phyloP scores from a whole-genome alignment of 129 eudicot genomes.

The Flaveria ramosissima region DNA sequence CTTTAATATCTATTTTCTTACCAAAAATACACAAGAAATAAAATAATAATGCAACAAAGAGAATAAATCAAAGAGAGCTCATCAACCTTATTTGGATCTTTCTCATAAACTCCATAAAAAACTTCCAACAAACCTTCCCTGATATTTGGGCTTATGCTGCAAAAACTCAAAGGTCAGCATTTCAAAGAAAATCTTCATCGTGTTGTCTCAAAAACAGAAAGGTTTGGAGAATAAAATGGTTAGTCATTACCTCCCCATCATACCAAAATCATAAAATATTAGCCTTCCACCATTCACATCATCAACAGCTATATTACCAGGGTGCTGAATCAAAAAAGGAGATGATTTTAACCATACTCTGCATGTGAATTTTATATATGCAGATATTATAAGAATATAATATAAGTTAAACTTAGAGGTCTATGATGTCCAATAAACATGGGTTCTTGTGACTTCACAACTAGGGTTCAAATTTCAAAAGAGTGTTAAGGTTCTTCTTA shows the following conservation, averaged over 20 bases:
- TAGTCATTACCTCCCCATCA: constrained; percentile 92
- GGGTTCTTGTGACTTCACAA: constrained; percentile 3
- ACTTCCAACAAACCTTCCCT: constrained; percentile 91
- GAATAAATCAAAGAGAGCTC: neutral
- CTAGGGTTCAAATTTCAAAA: constrained; percentile 1
- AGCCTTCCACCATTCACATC: constrained; percentile 98
- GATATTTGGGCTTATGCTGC: constrained; percentile 93
- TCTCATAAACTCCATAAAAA: constrained; percentile 97
- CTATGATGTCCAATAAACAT: neutral
- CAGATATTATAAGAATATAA: constrained; percentile 11
- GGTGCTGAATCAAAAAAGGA: constrained; percentile 63
- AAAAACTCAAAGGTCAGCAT: constrained; percentile 32
- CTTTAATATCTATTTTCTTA: neutral
- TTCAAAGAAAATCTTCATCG: constrained; percentile 3
- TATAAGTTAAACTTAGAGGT: constrained; percentile 16
- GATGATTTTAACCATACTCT: constrained; percentile 21
- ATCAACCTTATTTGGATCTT: constrained; percentile 85
- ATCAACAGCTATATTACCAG: constrained; percentile 99
- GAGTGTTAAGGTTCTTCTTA: neutral
- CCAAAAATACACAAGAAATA: neutral
- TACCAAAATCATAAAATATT: constrained; percentile 97
- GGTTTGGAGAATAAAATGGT: neutral
- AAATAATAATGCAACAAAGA: neutral
- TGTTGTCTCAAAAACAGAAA: neutral
- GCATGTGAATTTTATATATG: constrained; percentile 23